These are phyloP conservation scores for Adansonia digitata DNA, from an alignment of 345 rosid species.

Conservation along the genomic window DNA sequence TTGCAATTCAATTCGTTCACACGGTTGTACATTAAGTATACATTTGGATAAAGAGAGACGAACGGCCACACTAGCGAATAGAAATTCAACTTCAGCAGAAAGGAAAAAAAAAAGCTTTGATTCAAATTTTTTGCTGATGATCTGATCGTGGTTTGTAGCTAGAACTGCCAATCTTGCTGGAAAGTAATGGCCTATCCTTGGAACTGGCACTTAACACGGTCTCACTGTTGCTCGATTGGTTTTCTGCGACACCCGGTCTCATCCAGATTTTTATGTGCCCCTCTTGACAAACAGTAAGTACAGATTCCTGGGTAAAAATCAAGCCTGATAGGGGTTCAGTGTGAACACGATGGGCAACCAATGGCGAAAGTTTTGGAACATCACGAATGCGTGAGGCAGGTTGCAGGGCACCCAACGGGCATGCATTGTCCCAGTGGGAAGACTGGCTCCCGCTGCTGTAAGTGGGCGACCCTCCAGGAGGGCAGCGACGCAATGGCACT, in stretches of 20 bases:
- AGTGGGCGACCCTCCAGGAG: constrained; percentile 97
- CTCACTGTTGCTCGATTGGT: constrained; percentile 55
- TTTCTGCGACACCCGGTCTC: constrained; percentile 67
- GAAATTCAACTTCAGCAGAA: constrained; percentile 20
- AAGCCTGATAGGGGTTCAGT: constrained; percentile 91
- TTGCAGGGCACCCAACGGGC: constrained; percentile 77
- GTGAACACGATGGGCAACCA: constrained; percentile 87
- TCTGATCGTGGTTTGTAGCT: constrained; percentile 61
- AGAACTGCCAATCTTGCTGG: constrained; percentile 54
- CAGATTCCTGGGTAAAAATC: constrained; percentile 82
- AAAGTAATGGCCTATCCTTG: constrained; percentile 60
- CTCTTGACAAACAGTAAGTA: constrained; percentile 84
- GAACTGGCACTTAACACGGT: constrained; percentile 49
- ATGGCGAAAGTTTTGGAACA: constrained; percentile 87
- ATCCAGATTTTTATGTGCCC: constrained; percentile 96
- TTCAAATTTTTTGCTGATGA: constrained; percentile 12
- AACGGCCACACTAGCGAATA: constrained; percentile 26
- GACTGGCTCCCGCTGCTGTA: constrained; percentile 97
- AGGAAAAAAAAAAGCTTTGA: constrained; percentile 4
- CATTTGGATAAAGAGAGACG: constrained; percentile 19
- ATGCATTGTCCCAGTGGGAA: constrained; percentile 86
- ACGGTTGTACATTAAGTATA: constrained; percentile 17
- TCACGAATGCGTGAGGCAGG: constrained; percentile 90
- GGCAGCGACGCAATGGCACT: constrained; percentile 80
- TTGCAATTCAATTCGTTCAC: constrained; percentile 25